Base-by-base conservation (phyloP, 441 rosid species). In the Aquilaria agallochum region DNA sequence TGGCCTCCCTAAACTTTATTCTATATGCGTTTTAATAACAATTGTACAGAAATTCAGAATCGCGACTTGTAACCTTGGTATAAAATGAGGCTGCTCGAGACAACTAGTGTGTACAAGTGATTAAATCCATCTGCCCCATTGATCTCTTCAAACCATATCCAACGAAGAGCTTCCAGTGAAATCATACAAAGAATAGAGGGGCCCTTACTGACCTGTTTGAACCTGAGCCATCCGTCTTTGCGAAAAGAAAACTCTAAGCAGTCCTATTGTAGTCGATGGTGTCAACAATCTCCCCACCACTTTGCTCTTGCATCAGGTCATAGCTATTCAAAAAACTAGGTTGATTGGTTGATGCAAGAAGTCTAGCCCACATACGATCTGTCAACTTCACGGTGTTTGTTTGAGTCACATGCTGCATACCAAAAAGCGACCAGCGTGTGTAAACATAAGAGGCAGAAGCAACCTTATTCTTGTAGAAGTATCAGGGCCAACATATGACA, bases 301-400 rank as follows among this genome's bases (percentile, higher is more conserved):
- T 74, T 59, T 65, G 73, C 54, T 71, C 83, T 63, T 66, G 74
- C 60, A 66, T 42, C 31, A 31, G 56, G 33, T 68, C 80, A 53
- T 74, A 62, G 59, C 76, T 51, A 65, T 78, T 79, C 77, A 84
- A 66, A 71, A 87, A 87, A 75, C 81, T 87, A 6, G 94, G 94
- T 59, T 87, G 94, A 66, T 87, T 82, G 27, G 90, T 87, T n/a
- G 94, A 84, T 48, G 94, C 85, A 63, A 87, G 88, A 67, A 87
- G 85, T 68, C 94, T 84, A 51, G 94, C 94, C 90, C 94, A 87
- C 88, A 79, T 84, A 75, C 94, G 84, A 57, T 83, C 90, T 0
- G 90, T 87, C 66, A 84, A 63, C 69, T 75, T 84, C 74, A 87
- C 85, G 0, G 78, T 84, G 69, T 87, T 82, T 63, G 74, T 65